Conservation (phyloP, 352 stramenopile species). For the Pseudoperonospora humuli region DNA sequence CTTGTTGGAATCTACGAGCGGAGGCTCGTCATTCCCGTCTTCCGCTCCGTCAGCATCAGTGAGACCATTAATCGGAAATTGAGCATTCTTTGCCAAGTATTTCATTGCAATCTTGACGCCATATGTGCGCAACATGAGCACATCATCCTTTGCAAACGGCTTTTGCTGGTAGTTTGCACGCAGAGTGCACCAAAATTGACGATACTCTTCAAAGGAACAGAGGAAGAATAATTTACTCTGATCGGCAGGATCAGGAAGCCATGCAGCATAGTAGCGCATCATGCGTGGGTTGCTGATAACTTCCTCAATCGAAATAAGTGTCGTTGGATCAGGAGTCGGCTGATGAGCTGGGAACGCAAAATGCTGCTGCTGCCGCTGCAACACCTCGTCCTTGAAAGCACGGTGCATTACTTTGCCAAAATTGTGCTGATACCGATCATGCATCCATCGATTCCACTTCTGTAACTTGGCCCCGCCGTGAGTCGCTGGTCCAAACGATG, state of each 20-base stretch:
- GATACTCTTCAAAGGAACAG: constrained; percentile 69
- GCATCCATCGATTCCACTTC: constrained; percentile 80
- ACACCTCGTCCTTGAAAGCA: constrained; percentile 53
- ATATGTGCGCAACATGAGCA: constrained; percentile 76
- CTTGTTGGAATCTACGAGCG: constrained; percentile 54
- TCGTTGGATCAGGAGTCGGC: constrained; percentile 31
- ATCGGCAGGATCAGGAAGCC: constrained; percentile 39
- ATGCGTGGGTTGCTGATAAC: constrained; percentile 71
- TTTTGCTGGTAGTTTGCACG: constrained; percentile 56
- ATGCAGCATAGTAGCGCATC: constrained; percentile 76
- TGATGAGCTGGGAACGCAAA: constrained; percentile 26
- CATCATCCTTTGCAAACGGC: constrained; percentile 74
- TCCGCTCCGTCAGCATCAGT: constrained; percentile 12
- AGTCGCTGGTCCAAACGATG: constrained; percentile 21
- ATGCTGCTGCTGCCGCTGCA: constrained; percentile 24
- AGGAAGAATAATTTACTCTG: constrained; percentile 81
- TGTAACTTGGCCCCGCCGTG: constrained; percentile 67
- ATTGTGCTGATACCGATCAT: constrained; percentile 67
- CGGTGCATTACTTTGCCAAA: constrained; percentile 60
- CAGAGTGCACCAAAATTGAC: constrained; percentile 64
- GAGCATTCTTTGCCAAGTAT: constrained; percentile 66
- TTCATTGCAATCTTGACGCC: constrained; percentile 85
- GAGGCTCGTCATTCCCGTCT: constrained; percentile 11
- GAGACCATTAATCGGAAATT: constrained; percentile 64
- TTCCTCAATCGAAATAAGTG: constrained; percentile 67